phyloP scores from a whole-genome alignment of 2,329 filamentous ascomycete species.

The Colletotrichum theobromicola region DNA sequence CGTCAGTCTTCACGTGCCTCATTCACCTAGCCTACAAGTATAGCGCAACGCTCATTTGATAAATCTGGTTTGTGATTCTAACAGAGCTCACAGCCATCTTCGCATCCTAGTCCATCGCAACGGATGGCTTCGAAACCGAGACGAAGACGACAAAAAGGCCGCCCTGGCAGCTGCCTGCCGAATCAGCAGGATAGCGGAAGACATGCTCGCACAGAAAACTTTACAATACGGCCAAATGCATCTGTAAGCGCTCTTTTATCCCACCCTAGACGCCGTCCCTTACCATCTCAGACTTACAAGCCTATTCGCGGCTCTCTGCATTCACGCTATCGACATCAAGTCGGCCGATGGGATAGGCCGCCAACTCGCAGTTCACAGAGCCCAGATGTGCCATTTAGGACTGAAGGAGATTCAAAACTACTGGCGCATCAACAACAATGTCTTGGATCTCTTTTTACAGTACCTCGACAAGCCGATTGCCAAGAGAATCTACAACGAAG shows the following conservation, averaged over 20 bases:
- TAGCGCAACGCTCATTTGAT: background rate
- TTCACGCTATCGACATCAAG: constrained; percentile 40
- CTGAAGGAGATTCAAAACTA: constrained; percentile 44
- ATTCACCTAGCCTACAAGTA: constrained; percentile 44
- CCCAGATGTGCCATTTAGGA: constrained; percentile 41
- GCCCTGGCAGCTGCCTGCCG: constrained; percentile 37
- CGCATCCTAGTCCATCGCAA: constrained; percentile 40
- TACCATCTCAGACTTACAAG: constrained; percentile 34
- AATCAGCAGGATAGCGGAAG: constrained; percentile 41
- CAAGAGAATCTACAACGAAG: constrained; percentile 32
- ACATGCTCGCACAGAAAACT: constrained; percentile 39
- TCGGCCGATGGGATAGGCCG: constrained; percentile 35
- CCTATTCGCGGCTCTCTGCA: constrained; percentile 41
- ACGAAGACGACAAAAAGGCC: constrained; percentile 31
- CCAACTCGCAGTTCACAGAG: constrained; percentile 40
- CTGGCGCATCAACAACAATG: constrained; percentile 44
- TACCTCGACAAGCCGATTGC: constrained; percentile 43
- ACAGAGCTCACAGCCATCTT: constrained; percentile 29
- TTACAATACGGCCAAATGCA: constrained; percentile 44
- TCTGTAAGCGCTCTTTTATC: constrained; percentile 26
- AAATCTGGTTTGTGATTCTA: background rate
- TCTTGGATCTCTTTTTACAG: constrained; percentile 41
- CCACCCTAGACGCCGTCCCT: background rate
- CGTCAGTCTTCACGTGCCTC: constrained; percentile 40
- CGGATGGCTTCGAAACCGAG: constrained; percentile 34